Percentiles rank a stretch among this genome's conserved stretches.
These are phyloP conservation scores for Acer saccharum DNA, from an alignment of 345 rosid species.

Conservation along the genomic window DNA sequence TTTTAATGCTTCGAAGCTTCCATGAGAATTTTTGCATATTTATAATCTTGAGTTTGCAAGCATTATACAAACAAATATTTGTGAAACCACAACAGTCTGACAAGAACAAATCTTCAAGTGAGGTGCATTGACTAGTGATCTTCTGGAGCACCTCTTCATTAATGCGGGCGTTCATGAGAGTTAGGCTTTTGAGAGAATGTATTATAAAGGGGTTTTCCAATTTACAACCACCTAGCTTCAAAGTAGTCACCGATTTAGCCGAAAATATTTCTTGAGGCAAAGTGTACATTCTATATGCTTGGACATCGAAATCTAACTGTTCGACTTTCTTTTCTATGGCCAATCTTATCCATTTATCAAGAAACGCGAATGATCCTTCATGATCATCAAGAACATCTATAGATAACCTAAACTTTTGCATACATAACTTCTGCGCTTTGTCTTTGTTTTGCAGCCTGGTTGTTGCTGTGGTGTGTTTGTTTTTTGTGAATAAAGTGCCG, in stretches of 20 bases:
- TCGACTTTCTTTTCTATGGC: background rate
- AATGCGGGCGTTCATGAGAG: background rate
- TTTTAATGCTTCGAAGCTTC: background rate
- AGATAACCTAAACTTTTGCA: background rate
- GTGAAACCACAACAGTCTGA: background rate
- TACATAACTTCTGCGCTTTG: background rate
- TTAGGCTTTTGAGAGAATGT: background rate
- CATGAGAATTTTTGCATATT: background rate
- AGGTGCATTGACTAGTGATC: background rate
- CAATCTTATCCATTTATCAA: background rate
- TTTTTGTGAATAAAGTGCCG: too few species aligned
- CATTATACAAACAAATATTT: background rate
- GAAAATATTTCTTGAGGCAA: background rate
- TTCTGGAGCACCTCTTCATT: background rate
- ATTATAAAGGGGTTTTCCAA: background rate
- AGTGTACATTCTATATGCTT: background rate
- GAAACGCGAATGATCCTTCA: background rate
- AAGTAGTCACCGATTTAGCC: background rate
- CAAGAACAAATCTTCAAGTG: background rate
- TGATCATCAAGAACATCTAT: background rate
- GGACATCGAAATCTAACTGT: background rate
- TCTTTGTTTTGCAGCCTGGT: too few species aligned
- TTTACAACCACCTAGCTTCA: background rate
- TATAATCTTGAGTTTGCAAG: background rate
- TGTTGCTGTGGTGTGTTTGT: too few species aligned